Percentiles rank a stretch among this genome's conserved stretches.
phyloP scores from a whole-genome alignment of 2,329 filamentous ascomycete genomes.

The Fusarium sp. region DNA sequence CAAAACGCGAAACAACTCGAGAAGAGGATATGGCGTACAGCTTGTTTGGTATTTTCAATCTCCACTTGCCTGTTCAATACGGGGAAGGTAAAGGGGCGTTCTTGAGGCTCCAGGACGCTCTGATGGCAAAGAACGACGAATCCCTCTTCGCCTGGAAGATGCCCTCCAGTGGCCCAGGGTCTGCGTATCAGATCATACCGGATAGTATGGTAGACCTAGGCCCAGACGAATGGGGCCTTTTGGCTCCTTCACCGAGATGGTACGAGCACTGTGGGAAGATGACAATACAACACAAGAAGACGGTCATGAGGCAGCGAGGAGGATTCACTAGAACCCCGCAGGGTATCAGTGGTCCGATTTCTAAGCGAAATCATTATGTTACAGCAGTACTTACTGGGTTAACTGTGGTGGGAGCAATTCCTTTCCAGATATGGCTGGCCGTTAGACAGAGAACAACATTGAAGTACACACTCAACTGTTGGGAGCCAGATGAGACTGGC shows the following conservation, averaged over 20 bases:
- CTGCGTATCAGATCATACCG: background rate
- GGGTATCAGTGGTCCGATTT: conserved; percentile 2
- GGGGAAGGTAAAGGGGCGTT: conserved; percentile 6
- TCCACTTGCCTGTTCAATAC: conserved; percentile 3
- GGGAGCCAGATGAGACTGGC: background rate
- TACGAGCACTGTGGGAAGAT: conserved; percentile 8
- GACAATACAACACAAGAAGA: conserved; percentile 9
- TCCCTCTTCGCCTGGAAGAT: conserved; percentile 11
- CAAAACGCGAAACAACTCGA: conserved; percentile 1
- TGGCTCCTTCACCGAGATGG: conserved; percentile 2
- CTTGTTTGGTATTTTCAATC: conserved; percentile 6
- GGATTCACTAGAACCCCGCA: conserved; percentile 1
- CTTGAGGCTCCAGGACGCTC: conserved; percentile 5
- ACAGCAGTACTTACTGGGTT: background rate
- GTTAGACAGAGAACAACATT: background rate
- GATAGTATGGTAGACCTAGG: conserved; percentile 3
- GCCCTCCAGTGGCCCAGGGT: background rate
- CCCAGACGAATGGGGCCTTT: conserved; percentile 6
- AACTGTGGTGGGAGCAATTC: conserved; percentile 1
- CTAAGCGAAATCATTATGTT: conserved; percentile 5
- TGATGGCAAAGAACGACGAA: conserved; percentile 10
- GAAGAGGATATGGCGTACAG: conserved; percentile 11
- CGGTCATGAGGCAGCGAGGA: conserved; percentile 2
- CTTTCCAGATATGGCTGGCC: conserved; percentile 10
- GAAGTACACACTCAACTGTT: conserved; percentile 10